Base-by-base conservation (phyloP, 768 basidiomycete genomes). In the Coprinopsis marcescibilis region DNA sequence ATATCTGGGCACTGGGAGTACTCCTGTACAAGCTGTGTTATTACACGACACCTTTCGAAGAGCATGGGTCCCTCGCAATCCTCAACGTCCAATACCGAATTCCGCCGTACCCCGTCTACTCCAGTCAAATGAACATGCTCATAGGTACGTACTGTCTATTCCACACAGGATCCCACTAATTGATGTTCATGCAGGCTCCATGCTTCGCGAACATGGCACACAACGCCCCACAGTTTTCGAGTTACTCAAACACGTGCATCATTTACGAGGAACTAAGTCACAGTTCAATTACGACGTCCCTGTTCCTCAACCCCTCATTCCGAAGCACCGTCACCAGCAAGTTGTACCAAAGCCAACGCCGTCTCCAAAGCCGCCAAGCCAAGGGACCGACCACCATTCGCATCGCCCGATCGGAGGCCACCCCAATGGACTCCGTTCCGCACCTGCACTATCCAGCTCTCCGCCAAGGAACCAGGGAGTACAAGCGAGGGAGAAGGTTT, bases 21-120 rank as follows among this genome's bases (percentile, higher is more conserved):
- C 70, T 99, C 50, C 75, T 99, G 12, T 99, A 97, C 73, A 99
- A 98, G 71, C 79, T 99, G 12, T 98, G 96, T 65, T 99, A 97
- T 67, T 99, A 99, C 65, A 99, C 94, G 0, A 99, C 96, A 0
- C 96, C 96, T 0, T 99, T 99, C 58, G 96, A 99, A 64, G 95
- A 97, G 59, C 93, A 97, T 56, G 95, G 95, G 0, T 89, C 91
- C 2, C 69, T 99, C 43, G 96, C 96, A 2, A 98, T 98, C 52
- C 73, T 98, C 52, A 97, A 97, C 59, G 94, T 94, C 27, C 91
- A 94, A 58, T 99, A 97, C 65, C 85, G 83, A 54, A 87, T 88
- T 38, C 92, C 91, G 2, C 79, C 89, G 26, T 93, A 89, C 62
- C 90, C 90, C 1, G 76, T 85, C 1, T 96, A 94, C 62, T 94